These are phyloP conservation scores for Psilocybe cyanescens DNA, from an alignment of 768 basidiomycete genomes.

Conservation along the genomic window DNA sequence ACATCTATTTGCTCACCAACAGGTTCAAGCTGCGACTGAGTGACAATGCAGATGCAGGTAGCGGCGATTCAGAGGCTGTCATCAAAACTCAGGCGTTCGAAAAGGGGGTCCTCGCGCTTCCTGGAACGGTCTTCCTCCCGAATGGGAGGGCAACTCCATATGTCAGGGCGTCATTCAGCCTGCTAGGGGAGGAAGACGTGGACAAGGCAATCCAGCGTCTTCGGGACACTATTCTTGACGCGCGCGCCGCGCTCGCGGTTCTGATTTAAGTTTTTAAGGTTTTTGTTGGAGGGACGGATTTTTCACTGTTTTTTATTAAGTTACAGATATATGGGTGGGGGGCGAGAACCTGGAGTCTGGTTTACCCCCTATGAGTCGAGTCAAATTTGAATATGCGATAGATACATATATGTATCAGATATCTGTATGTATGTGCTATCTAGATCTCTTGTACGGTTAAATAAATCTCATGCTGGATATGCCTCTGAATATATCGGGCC, in stretches of 20 bases:
- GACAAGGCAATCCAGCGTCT: slow-evolving; percentile 76
- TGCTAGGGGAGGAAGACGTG: slow-evolving; percentile 66
- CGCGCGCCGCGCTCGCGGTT: slow-evolving; percentile 19
- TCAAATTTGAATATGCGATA: not conserved
- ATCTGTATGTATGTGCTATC: not conserved
- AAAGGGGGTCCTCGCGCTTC: slow-evolving; percentile 87
- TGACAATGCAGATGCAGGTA: slow-evolving; percentile 27
- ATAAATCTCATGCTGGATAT: slow-evolving; percentile 4
- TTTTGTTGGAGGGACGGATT: slow-evolving; percentile 1
- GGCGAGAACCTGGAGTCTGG: not conserved
- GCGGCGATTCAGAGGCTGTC: slow-evolving; percentile 72
- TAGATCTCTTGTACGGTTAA: slow-evolving; percentile 3
- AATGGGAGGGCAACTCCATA: slow-evolving; percentile 69
- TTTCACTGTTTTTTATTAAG: not conserved
- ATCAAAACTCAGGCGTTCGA: slow-evolving; percentile 78
- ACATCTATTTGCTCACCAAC: not conserved
- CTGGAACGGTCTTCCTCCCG: slow-evolving; percentile 83
- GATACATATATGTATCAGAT: not conserved
- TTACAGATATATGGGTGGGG: not conserved
- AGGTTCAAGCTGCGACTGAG: slow-evolving; percentile 74
- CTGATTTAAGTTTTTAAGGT: slow-evolving; percentile 8
- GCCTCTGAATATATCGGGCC: not conserved
- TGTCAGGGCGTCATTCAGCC: slow-evolving; percentile 84
- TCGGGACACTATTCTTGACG: slow-evolving; percentile 37
- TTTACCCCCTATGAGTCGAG: too few relatives aligned